Evolutionary conservation across 441 rosid genomes (phyloP), one percentile per base, ranked within the genome.

Genomic region (Monsonia emarginata): DNA sequence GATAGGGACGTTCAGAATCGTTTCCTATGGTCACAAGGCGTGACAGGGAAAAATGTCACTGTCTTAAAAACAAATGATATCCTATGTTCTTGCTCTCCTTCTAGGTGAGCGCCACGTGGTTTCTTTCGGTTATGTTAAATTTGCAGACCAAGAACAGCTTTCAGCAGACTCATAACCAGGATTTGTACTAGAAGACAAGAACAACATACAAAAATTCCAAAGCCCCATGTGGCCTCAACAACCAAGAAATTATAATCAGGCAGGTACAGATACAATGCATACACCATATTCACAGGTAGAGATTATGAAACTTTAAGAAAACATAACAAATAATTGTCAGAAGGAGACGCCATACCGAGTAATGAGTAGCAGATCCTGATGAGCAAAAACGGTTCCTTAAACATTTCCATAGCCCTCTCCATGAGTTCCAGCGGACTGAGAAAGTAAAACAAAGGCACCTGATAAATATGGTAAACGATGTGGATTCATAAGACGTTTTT

Each of bases 51-150:
- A 65, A 63, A 65, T 36, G 44, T 2, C 11, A 36, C 13, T 36
- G 44, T 36, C 44, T 14, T 36, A 36, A 36, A 10, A 2, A 2
- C n/a, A 36, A 36, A 7, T 36, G 22, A 50, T 54, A 52, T 61
- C 58, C 57, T 38, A 32, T 64, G 44, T 67, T 60, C 57, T 22
- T 61, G 74, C 31, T 63, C 13, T 50, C 66, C 40, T 61, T 66
- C 66, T 48, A 64, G 74, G 68, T 69, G 68, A 1, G 21, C 38
- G 78, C 78, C 79, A 68, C 52, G 68, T 80, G 77, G 65, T 44
- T 32, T 46, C 46, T 69, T 67, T 24, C 16, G 27, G 19, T 1
- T 7, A 9, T 18, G 1, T 9, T 25, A 28, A 68, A 64, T 36
- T 63, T 64, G 36, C 40, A 46, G 40, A 61, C 42, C 56, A 64